These are phyloP conservation scores for Protea cynaroides DNA, from an alignment of 164 flowering plant genomes.

Conservation along the genomic window DNA sequence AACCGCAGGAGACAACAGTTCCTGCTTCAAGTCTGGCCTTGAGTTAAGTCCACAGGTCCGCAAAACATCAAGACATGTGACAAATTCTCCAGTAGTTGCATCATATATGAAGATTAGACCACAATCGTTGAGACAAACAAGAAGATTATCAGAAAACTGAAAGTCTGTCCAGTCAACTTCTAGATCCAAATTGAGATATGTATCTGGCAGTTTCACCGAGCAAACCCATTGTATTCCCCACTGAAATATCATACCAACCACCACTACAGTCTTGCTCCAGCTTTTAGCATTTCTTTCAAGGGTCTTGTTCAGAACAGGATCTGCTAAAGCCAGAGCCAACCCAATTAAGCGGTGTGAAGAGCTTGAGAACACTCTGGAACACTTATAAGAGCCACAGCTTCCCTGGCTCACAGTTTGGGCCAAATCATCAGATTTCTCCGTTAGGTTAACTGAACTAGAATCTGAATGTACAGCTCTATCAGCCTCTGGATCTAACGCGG, in stretches of 20 bases:
- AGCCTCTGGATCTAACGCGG: slow-evolving; percentile 11
- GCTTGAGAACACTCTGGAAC: slow-evolving; percentile 68
- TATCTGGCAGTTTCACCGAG: slow-evolving; percentile 45
- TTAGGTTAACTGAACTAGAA: slow-evolving; percentile 12
- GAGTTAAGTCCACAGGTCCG: slow-evolving; percentile 33
- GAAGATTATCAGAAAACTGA: slow-evolving; percentile 54
- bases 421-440: slow-evolving; percentile 14
- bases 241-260: slow-evolving; percentile 41
- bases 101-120: slow-evolving; percentile 53
- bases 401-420: slow-evolving; percentile 15
- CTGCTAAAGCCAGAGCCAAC: slow-evolving; percentile 37
- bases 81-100: slow-evolving; percentile 54
- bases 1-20: slow-evolving; percentile 10
- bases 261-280: slow-evolving; percentile 26
- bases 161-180: slow-evolving; percentile 71
- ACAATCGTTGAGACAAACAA: slow-evolving; percentile 58
- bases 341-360: slow-evolving; percentile 56
- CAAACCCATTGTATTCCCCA: slow-evolving; percentile 79
- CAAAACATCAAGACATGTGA: slow-evolving; percentile 45
- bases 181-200: slow-evolving; percentile 18
- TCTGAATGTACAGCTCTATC: slow-evolving; percentile 12
- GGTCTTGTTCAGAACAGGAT: slow-evolving; percentile 15
- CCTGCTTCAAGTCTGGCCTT: slow-evolving; percentile 16
- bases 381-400: slow-evolving; percentile 26
- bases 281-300: slow-evolving; percentile 20